Percentiles rank a stretch among this genome's conserved stretches.
phyloP scores from a whole-genome alignment of 768 basidiomycete species.

The Nidularia sp. region DNA sequence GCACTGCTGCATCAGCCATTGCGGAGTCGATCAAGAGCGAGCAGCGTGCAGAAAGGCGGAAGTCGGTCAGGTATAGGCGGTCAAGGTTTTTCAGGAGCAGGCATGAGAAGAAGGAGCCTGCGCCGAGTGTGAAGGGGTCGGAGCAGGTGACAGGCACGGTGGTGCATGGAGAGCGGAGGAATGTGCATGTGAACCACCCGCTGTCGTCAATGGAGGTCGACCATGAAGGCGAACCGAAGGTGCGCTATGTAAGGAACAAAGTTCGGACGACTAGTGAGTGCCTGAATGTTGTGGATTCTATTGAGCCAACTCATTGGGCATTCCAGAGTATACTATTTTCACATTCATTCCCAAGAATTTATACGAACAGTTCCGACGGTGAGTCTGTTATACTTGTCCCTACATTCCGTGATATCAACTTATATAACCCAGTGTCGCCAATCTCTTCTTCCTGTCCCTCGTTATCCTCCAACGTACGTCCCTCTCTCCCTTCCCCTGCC shows the following conservation, averaged over 20 bases:
- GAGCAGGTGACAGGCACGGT: constrained; percentile 21
- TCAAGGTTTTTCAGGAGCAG: constrained; percentile 56
- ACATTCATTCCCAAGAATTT: constrained; percentile 94
- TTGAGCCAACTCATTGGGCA: constrained; percentile 3
- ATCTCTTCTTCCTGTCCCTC: constrained; percentile 86
- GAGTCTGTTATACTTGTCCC: constrained; percentile 12
- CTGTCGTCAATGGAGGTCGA: constrained; percentile 64
- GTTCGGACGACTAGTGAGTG: constrained; percentile 87
- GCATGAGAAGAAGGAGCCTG: constrained; percentile 42
- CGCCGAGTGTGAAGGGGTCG: constrained; percentile 19
- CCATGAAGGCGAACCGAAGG: constrained; percentile 69
- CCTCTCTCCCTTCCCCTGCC: not conserved
- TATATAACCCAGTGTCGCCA: constrained; percentile 60
- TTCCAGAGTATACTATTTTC: constrained; percentile 80
- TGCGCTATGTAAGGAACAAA: constrained; percentile 87
- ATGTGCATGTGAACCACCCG: constrained; percentile 77
- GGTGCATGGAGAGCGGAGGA: constrained; percentile 55
- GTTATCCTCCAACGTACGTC: constrained; percentile 73
- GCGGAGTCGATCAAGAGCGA: constrained; percentile 84
- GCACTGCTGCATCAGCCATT: constrained; percentile 87
- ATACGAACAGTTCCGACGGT: constrained; percentile 92
- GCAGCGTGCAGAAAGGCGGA: constrained; percentile 57
- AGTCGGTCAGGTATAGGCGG: constrained; percentile 42
- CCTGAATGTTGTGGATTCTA: constrained; percentile 1
- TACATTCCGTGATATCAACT: constrained; percentile 1